Evolutionary conservation across 352 stramenopile genomes (phyloP).

Genomic region (Pythium chondricola): DNA sequence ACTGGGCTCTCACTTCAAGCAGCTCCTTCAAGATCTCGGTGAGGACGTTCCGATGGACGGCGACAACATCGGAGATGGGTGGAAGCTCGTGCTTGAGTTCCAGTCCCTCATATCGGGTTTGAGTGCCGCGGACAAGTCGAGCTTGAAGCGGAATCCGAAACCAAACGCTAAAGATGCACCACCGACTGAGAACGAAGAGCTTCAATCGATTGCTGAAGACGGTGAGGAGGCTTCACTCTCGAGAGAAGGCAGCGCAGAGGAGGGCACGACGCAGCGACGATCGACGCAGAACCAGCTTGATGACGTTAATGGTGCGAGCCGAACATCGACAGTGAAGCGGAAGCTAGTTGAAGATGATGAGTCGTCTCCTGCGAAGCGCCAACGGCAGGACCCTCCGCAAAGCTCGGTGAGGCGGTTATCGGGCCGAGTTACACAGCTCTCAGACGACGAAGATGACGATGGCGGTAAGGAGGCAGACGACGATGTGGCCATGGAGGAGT

Average conservation of each 20-base stretch:
- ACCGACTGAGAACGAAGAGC: neutral
- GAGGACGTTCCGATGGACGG: slow-evolving; percentile 32
- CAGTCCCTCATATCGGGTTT: slow-evolving; percentile 23
- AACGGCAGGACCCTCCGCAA: slow-evolving; percentile 1
- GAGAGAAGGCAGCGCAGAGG: neutral
- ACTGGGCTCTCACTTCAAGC: slow-evolving; percentile 60
- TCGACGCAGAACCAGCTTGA: neutral
- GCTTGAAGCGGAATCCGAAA: slow-evolving; percentile 16
- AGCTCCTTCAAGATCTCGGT: slow-evolving; percentile 39
- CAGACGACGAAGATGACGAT: slow-evolving; percentile 16
- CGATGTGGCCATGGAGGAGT: neutral
- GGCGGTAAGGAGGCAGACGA: neutral
- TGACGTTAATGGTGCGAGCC: neutral
- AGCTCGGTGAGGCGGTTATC: slow-evolving; percentile 1
- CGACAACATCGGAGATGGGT: slow-evolving; percentile 37
- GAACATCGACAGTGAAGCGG: slow-evolving; percentile 10
- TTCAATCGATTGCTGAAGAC: neutral
- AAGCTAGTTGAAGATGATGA: slow-evolving; percentile 14
- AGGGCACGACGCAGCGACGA: neutral
- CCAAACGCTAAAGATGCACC: slow-evolving; percentile 1
- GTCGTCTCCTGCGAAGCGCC: slow-evolving; percentile 2
- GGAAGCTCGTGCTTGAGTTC: slow-evolving; percentile 67
- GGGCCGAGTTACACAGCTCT: slow-evolving; percentile 18
- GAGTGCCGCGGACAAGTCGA: slow-evolving; percentile 12
- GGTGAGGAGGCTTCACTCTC: neutral